These are phyloP conservation scores for Kokia cookei DNA, from an alignment of 441 rosid species.

Conservation along the genomic window DNA sequence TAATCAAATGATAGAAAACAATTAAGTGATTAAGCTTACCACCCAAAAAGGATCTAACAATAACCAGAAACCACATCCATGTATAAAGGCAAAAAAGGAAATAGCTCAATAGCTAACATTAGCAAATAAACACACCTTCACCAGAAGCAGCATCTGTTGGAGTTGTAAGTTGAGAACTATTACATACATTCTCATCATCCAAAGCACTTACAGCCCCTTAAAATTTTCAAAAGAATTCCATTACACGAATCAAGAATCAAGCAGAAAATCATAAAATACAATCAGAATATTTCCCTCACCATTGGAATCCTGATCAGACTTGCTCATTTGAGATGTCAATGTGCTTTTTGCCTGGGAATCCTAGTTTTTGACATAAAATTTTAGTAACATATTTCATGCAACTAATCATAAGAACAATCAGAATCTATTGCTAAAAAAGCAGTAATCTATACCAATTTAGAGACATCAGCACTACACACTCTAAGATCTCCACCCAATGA, in stretches of 20 bases:
- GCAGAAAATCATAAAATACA: conserved; percentile 15
- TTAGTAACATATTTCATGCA: conserved; percentile 1
- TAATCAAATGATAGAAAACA: conserved; percentile 18
- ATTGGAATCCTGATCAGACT: conserved; percentile 62
- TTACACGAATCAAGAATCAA: conserved; percentile 16
- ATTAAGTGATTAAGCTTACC: neutral
- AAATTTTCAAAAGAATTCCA: conserved; percentile 21
- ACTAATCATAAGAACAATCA: neutral
- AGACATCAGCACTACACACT: conserved; percentile 24
- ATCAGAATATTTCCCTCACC: conserved; percentile 50
- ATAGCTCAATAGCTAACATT: neutral
- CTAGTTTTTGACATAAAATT: conserved; percentile 18
- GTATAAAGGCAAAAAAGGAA: neutral
- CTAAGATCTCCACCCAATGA: conserved; percentile 28
- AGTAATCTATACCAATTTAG: conserved; percentile 32
- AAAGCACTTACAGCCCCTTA: conserved; percentile 64
- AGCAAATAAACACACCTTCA: conserved; percentile 39
- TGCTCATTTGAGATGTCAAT: conserved; percentile 36
- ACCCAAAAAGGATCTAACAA: neutral
- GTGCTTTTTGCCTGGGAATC: conserved; percentile 38
- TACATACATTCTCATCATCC: conserved; percentile 46
- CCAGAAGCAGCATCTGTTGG: conserved; percentile 30
- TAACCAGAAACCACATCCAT: neutral
- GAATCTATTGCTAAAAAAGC: neutral
- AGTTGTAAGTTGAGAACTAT: conserved; percentile 37